A percentile compares a stretch with the other conserved stretches of the same genome.
These are phyloP conservation scores for Didymella keratinophila DNA, from an alignment of 2,329 filamentous ascomycete genomes.

Conservation along the genomic window DNA sequence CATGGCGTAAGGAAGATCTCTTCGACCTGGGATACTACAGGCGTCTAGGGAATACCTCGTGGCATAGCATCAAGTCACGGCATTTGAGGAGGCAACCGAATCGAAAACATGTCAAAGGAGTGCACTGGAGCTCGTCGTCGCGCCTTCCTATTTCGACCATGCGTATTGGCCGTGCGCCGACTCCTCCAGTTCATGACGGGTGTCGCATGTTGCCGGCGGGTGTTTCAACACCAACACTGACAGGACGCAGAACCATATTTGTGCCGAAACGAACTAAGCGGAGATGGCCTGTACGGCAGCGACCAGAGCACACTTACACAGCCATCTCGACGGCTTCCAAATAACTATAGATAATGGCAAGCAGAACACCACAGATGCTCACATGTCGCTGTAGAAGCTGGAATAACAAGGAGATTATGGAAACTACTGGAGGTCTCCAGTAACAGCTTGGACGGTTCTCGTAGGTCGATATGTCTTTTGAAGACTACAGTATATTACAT, in stretches of 20 bases:
- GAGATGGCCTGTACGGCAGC: neutral
- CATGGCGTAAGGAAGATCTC: conserved; percentile 17
- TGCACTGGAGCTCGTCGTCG: neutral
- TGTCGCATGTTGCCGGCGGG: conserved; percentile 9
- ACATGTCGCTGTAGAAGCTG: too few relatives aligned
- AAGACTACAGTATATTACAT: neutral
- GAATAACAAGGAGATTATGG: neutral
- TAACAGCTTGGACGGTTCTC: neutral
- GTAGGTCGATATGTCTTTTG: neutral
- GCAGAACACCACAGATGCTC: neutral
- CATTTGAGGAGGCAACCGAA: conserved; percentile 2
- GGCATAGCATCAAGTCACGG: conserved; percentile 5
- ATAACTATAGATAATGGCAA: neutral
- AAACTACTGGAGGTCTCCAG: neutral
- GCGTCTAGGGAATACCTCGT: conserved; percentile 5
- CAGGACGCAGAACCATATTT: conserved; percentile 2
- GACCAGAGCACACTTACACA: neutral
- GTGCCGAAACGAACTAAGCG: conserved; percentile 1
- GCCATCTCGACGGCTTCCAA: neutral
- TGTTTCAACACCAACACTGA: conserved; percentile 17
- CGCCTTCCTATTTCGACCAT: neutral
- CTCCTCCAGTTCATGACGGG: conserved; percentile 4
- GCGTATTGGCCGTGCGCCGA: neutral
- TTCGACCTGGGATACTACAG: conserved; percentile 4
- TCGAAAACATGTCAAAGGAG: neutral